Evolutionary conservation across 1,139 yeast genomes (phyloP), one percentile per base, ranked within the genome.

Genomic region (Blastobotrys aristatus): DNA sequence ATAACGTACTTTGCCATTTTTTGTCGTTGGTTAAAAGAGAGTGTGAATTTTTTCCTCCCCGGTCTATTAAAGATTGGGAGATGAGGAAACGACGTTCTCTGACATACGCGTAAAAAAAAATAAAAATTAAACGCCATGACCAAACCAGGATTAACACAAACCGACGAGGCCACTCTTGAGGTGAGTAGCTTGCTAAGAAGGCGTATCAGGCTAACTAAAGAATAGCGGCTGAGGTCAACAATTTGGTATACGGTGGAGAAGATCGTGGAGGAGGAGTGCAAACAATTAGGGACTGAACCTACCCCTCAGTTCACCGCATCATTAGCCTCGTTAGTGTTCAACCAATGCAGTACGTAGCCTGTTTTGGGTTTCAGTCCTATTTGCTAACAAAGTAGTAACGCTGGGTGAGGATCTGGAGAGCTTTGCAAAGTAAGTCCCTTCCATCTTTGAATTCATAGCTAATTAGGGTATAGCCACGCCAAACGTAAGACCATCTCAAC

Each of bases 1-100:
- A 92, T 88, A 47, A 92, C 79, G 72, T 88, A 90, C 67, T 86
- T 88, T 24, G 50, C 50, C 53, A 50, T 50, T 26, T 40, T 43
- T 22, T 10, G 7, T 30, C 7, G 30, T 26, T 11, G 11, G 7
- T 29, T 41, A n/a, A n/a, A n/a, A n/a, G n/a, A n/a, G n/a, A n/a
- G n/a, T n/a, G n/a, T n/a, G n/a, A n/a, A n/a, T n/a, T n/a, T n/a
- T n/a, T n/a, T n/a, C n/a, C n/a, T n/a, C n/a, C n/a, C n/a, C n/a
- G n/a, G n/a, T n/a, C n/a, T n/a, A n/a, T n/a, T n/a, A n/a, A n/a
- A n/a, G n/a, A n/a, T n/a, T n/a, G n/a, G n/a, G n/a, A n/a, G n/a
- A n/a, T n/a, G n/a, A n/a, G n/a, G n/a, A n/a, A n/a, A n/a, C n/a
- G n/a, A n/a, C n/a, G n/a, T n/a, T n/a, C n/a, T n/a, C n/a, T n/a